Evolutionary conservation across 139 green algal species (phyloP).

Genomic region (Auxenochlorella protothecoides): DNA sequence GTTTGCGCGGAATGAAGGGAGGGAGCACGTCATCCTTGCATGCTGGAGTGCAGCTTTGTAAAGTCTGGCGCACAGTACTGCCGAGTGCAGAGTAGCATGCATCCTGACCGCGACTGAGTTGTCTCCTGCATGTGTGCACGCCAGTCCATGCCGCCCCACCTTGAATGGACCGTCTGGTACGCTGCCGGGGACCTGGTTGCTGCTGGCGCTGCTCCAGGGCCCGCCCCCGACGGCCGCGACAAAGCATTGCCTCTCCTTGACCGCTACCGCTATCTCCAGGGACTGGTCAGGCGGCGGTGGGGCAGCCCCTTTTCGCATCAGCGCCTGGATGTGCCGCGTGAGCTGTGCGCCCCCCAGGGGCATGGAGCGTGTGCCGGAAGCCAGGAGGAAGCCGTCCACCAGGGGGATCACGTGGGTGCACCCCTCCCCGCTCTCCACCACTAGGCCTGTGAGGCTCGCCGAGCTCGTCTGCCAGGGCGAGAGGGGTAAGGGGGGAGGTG

Average conservation of each 20-base stretch:
- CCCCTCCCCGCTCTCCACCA: slow-evolving; percentile 70
- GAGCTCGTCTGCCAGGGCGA: not conserved
- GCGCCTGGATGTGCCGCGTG: slow-evolving; percentile 41
- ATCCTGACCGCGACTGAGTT: too few species aligned
- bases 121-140: too few species aligned
- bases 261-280: slow-evolving; percentile 40
- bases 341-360: slow-evolving; percentile 56
- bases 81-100: too few species aligned
- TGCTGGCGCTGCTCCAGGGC: slow-evolving; percentile 28
- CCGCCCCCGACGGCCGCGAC: slow-evolving; percentile 44
- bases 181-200: not conserved
- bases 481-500: not conserved
- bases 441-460: slow-evolving; percentile 47
- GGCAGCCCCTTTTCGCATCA: slow-evolving; percentile 20
- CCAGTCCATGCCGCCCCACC: too few species aligned
- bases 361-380: slow-evolving; percentile 43
- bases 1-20: too few species aligned
- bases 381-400: slow-evolving; percentile 66
- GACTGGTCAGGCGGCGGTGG: slow-evolving; percentile 38
- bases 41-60: too few species aligned
- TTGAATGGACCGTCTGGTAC: slow-evolving; percentile 7
- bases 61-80: too few species aligned
- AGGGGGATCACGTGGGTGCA: slow-evolving; percentile 68
- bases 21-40: too few species aligned
- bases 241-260: slow-evolving; percentile 64